Percentiles rank a stretch among this genome's conserved stretches.
Conservation (phyloP, 179 eudicot genomes). For the Beta corolliflora region DNA sequence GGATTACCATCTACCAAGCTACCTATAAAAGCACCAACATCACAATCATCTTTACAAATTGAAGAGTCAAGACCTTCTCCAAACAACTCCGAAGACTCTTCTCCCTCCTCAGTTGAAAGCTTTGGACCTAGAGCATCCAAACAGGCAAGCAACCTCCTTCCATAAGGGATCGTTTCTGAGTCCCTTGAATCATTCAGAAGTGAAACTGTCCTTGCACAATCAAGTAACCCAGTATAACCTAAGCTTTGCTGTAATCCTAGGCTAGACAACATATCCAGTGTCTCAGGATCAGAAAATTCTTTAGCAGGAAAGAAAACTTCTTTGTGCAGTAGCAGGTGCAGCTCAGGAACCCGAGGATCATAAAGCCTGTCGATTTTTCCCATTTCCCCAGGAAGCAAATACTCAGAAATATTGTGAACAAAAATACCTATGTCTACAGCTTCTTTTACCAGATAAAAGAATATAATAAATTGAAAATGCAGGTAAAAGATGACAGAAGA, state of each 20-base stretch:
- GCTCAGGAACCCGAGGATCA: conserved; percentile 92
- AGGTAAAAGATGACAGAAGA: not conserved
- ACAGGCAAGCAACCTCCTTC: conserved; percentile 73
- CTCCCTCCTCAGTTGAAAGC: conserved; percentile 49
- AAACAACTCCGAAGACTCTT: conserved; percentile 27
- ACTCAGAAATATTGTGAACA: not conserved
- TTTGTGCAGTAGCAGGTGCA: conserved; percentile 62
- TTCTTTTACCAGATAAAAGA: conserved; percentile 1
- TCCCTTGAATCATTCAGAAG: conserved; percentile 67
- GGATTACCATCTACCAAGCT: conserved; percentile 57
- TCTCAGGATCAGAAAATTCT: conserved; percentile 68
- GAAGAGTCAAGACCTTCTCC: conserved; percentile 34
- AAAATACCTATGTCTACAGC: not conserved
- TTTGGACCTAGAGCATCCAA: conserved; percentile 67
- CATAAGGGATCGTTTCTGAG: conserved; percentile 49
- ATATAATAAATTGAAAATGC: not conserved
- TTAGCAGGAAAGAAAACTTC: conserved; percentile 85
- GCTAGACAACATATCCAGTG: conserved; percentile 62
- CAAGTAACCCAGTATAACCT: conserved; percentile 76
- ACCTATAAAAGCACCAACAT: conserved; percentile 46
- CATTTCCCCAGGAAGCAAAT: not conserved
- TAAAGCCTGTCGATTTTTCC: conserved; percentile 62
- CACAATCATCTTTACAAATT: conserved; percentile 39
- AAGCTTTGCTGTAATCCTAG: conserved; percentile 78
- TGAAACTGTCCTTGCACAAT: conserved; percentile 88